Evolutionary conservation across 352 stramenopile genomes (phyloP).

Genomic region (Phytophthora cactorum): DNA sequence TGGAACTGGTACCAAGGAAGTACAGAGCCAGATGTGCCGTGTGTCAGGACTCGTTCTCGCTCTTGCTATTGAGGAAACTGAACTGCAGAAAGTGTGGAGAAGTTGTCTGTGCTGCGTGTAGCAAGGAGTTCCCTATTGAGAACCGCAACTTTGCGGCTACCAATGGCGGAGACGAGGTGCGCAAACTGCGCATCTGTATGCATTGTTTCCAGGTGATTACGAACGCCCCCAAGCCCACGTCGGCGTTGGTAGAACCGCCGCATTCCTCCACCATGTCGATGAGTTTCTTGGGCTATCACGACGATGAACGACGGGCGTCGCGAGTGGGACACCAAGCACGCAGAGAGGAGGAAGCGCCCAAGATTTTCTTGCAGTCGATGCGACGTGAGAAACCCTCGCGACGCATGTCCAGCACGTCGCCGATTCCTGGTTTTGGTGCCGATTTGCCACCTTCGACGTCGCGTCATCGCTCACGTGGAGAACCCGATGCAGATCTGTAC

Average conservation of each 20-base stretch:
- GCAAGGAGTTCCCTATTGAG: slow-evolving; percentile 82
- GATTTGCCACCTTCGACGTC: slow-evolving; percentile 26
- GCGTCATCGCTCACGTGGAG: slow-evolving; percentile 20
- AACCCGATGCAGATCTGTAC: slow-evolving; percentile 34
- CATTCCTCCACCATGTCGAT: slow-evolving; percentile 61
- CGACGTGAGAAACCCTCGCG: slow-evolving; percentile 38
- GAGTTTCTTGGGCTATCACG: slow-evolving; percentile 72
- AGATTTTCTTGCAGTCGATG: slow-evolving; percentile 84
- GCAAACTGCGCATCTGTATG: slow-evolving; percentile 88
- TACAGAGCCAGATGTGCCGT: slow-evolving; percentile 76
- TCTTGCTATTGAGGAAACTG: slow-evolving; percentile 82
- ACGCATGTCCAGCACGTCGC: slow-evolving; percentile 40
- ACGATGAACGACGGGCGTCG: slow-evolving; percentile 70
- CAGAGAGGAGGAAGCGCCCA: slow-evolving; percentile 40
- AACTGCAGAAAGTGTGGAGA: slow-evolving; percentile 90
- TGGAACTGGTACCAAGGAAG: slow-evolving; percentile 86
- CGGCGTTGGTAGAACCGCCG: slow-evolving; percentile 54
- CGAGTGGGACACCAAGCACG: slow-evolving; percentile 39
- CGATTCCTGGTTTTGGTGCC: slow-evolving; percentile 31
- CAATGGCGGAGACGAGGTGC: slow-evolving; percentile 46
- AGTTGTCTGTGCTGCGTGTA: slow-evolving; percentile 87
- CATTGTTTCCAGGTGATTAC: slow-evolving; percentile 86
- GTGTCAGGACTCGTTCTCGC: slow-evolving; percentile 85
- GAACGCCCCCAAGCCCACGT: slow-evolving; percentile 57
- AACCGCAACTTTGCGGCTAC: slow-evolving; percentile 54